Percentiles rank a stretch among this genome's conserved stretches.
phyloP scores from a whole-genome alignment of 129 eudicot genomes.

The Oenanthe sinensis region DNA sequence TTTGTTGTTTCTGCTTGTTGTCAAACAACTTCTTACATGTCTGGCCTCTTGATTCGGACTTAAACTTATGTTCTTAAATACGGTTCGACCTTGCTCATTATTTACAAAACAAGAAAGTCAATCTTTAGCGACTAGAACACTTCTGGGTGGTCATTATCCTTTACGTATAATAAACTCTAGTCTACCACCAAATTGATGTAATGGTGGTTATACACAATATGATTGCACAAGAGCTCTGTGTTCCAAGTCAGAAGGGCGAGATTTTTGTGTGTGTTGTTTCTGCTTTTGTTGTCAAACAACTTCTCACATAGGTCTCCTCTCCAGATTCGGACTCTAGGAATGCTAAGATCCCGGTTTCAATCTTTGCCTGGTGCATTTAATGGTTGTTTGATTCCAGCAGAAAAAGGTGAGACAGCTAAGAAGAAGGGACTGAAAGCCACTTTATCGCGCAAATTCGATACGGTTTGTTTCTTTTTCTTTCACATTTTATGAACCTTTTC shows the following conservation, averaged over 20 bases:
- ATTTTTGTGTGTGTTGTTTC: background rate
- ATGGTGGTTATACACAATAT: background rate
- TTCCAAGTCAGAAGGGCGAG: background rate
- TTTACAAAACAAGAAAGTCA: no score
- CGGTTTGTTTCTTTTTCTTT: slow-evolving; percentile 22
- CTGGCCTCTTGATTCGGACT: slow-evolving; percentile 65
- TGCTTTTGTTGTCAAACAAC: slow-evolving; percentile 13
- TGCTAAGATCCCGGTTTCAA: slow-evolving; percentile 81
- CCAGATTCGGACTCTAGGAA: slow-evolving; percentile 91
- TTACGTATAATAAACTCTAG: no score
- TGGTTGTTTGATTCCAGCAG: slow-evolving; percentile 80
- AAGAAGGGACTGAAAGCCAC: slow-evolving; percentile 97
- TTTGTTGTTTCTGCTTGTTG: slow-evolving; percentile 4
- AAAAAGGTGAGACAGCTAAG: slow-evolving; percentile 56
- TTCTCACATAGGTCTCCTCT: slow-evolving; percentile 14
- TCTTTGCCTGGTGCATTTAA: slow-evolving; percentile 91
- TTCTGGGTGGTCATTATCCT: no score
- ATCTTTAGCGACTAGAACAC: no score
- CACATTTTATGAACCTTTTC: background rate
- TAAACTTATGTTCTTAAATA: no score
- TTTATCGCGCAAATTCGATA: slow-evolving; percentile 62
- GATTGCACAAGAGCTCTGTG: background rate
- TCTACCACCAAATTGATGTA: no score
- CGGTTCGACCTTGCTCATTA: no score
- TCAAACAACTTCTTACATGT: slow-evolving; percentile 14